Conservation (phyloP, 768 basidiomycete species). For the Pulveroboletus ravenelii region DNA sequence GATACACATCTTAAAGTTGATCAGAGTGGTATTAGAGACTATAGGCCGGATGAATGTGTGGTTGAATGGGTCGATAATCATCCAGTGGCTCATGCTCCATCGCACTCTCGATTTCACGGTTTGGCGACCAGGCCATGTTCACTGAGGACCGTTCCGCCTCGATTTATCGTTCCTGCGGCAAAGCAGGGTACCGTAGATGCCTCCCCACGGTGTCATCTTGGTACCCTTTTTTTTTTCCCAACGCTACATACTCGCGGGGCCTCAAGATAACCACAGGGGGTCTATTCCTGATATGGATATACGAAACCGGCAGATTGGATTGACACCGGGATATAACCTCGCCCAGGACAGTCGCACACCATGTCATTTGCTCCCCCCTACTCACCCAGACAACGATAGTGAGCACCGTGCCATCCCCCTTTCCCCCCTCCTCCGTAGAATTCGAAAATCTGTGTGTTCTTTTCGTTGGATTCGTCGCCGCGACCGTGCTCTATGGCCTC, state of each 20-base stretch:
- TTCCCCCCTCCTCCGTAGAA: constrained; percentile 16
- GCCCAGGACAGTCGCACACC: background rate
- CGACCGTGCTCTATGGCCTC: constrained; percentile 29
- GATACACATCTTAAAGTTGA: too few relatives aligned
- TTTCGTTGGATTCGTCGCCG: constrained; percentile 26
- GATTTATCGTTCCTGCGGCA: too few relatives aligned
- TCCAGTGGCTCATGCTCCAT: too few relatives aligned
- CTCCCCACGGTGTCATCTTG: background rate
- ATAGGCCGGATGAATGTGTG: too few relatives aligned
- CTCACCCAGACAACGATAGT: constrained; percentile 10
- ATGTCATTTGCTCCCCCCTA: background rate
- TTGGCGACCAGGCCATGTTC: too few relatives aligned
- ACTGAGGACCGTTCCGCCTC: too few relatives aligned
- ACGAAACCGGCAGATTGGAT: background rate
- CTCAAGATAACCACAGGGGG: background rate
- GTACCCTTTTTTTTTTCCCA: background rate
- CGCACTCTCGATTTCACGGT: too few relatives aligned
- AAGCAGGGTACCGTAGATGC: too few relatives aligned
- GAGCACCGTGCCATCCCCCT: constrained; percentile 3
- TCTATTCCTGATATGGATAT: constrained; percentile 2
- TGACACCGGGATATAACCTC: constrained; percentile 11
- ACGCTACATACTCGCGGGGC: background rate
- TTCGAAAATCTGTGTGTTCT: constrained; percentile 23
- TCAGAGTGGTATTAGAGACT: too few relatives aligned
- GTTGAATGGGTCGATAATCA: too few relatives aligned